A percentile compares a stretch with the other conserved stretches of the same genome.
Conservation (phyloP, 1,284 basidiomycete species). For the Apiotrichum brassicae region DNA sequence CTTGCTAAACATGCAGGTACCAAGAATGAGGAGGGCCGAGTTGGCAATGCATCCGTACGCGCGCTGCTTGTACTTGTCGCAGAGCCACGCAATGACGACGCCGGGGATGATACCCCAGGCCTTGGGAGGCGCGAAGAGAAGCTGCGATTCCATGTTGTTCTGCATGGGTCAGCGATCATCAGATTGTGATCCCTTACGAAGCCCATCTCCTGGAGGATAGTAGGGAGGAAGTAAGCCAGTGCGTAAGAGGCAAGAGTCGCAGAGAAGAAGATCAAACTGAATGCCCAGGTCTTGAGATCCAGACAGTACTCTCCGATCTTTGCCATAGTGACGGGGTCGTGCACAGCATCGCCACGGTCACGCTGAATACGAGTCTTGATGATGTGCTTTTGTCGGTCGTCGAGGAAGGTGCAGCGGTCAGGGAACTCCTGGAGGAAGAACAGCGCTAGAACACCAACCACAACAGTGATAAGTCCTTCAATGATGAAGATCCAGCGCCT, state of each 20-base stretch:
- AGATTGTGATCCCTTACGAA: too few relatives aligned
- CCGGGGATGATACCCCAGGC: too few relatives aligned
- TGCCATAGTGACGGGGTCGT: slow-evolving; percentile 41
- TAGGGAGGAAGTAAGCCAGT: slow-evolving; percentile 45
- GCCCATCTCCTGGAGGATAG: slow-evolving; percentile 45
- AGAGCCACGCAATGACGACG: too few relatives aligned
- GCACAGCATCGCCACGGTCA: slow-evolving; percentile 39
- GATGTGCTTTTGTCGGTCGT: slow-evolving; percentile 3
- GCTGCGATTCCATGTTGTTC: too few relatives aligned
- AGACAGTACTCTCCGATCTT: slow-evolving; percentile 36
- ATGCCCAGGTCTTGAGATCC: slow-evolving; percentile 47
- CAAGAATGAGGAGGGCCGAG: slow-evolving; percentile 4
- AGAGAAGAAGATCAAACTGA: slow-evolving; percentile 44
- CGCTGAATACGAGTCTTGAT: slow-evolving; percentile 11
- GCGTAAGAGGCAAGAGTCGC: slow-evolving; percentile 15
- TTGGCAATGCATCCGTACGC: too few relatives aligned
- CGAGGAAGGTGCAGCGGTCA: slow-evolving; percentile 7
- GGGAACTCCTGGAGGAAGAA: too few relatives aligned
- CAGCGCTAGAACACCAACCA: neutral
- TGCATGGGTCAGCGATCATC: too few relatives aligned
- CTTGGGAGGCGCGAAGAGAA: too few relatives aligned
- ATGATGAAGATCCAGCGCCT: slow-evolving; percentile 5
- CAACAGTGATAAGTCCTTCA: neutral
- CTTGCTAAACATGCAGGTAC: slow-evolving; percentile 5
- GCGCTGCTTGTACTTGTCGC: too few relatives aligned